Base-by-base conservation (phyloP, 2,329 filamentous ascomycete species). In the Cytospora paraplurivora region DNA sequence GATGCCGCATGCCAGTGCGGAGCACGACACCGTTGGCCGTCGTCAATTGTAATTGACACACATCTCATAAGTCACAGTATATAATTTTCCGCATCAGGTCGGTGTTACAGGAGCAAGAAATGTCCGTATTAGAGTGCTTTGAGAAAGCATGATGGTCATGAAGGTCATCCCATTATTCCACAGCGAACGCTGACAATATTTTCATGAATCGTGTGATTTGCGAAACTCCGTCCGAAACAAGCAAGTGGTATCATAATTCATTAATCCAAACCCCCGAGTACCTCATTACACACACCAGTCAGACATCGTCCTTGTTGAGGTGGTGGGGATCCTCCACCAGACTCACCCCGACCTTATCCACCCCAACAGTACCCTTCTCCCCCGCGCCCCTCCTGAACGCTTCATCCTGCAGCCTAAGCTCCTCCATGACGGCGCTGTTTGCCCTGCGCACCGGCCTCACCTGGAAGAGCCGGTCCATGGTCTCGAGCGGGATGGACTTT, bases 401-500 rank as follows among this genome's bases (percentile, higher is more conserved):
- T 37, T 72, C 71, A 7, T 78, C 76, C 19, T 75, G 71, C 15
- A 63, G 47, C 17, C 66, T 65, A 19, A 84, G 74, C 66, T 81
- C 77, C 3, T 74, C 75, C 75, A 84, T 79, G 59, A 84, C 66
- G 13, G 69, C 65, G 54, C 68, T 68, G 69, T 84, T 78, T 0
- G 82, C 81, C 57, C 73, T 73, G 68, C 76, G 72, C 3, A 79
- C 72, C 1, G 82, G 82, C 73, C 76, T 79, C 32, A 75, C 70
- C 51, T 78, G 76, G 70, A 90, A 90, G 1, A 90, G 76, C 7
- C 79, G 77, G 71, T 90, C 87, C 80, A 89, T 88, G 35, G 79
- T 79, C 73, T 90, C 88, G 3, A 90, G 78, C 0, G 86, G 86
- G 13, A 89, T 78, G 50, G 81, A 79, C 76, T 88, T 89, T 3